Percentiles rank a stretch among this genome's conserved stretches.
phyloP scores from a whole-genome alignment of 257 asterid species.

The Leptodermis oblonga region DNA sequence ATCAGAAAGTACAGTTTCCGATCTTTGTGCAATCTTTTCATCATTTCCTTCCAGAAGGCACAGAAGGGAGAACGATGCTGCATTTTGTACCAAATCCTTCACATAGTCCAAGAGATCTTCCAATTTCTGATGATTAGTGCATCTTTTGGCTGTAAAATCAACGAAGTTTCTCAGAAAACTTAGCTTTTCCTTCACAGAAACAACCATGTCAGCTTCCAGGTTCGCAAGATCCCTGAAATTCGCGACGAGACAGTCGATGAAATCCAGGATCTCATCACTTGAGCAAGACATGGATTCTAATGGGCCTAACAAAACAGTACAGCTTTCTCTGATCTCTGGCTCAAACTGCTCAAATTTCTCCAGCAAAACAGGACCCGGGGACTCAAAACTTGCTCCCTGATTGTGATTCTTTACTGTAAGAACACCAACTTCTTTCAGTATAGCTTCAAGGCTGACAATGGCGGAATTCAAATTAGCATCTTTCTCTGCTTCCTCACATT shows the following conservation, averaged over 20 bases:
- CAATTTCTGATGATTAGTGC: not conserved
- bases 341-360: not conserved
- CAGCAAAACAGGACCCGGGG: not conserved
- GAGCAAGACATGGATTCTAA: not conserved
- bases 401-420: not conserved
- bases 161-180: not conserved
- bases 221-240: not conserved
- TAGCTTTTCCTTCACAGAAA: not conserved
- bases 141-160: not conserved
- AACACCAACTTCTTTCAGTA: not conserved
- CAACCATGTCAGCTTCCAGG: not conserved
- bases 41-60: not conserved
- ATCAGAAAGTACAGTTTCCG: slow-evolving; percentile 1
- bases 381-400: not conserved
- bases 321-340: not conserved
- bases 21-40: not conserved
- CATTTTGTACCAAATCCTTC: not conserved
- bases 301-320: not conserved
- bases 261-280: not conserved
- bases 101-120: not conserved
- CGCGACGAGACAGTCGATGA: not conserved
- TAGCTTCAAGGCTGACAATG: not conserved
- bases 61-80: not conserved
- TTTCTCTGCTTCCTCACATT: not conserved
- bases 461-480: not conserved